Conservation (phyloP, 2,329 filamentous ascomycete species). For the Coniosporium tulheliwenetii region DNA sequence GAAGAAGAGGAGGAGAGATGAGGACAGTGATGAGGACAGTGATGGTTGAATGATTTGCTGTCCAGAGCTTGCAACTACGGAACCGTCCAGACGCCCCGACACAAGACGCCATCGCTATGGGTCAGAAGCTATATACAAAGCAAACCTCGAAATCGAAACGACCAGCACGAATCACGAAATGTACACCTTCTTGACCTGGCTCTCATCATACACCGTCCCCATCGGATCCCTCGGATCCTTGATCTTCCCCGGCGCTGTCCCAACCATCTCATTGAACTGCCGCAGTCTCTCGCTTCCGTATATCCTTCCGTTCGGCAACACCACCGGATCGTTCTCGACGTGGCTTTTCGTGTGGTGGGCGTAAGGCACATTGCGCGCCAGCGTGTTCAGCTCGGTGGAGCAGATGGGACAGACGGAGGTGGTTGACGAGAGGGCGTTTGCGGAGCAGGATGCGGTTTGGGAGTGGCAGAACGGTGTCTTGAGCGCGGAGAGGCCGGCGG, state of each 20-base stretch:
- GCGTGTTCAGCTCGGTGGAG: conserved; percentile 82
- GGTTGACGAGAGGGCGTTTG: conserved; percentile 39
- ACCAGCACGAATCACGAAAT: conserved; percentile 44
- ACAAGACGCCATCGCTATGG: neutral
- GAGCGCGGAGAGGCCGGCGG: conserved; percentile 79
- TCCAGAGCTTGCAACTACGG: neutral
- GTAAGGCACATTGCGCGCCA: conserved; percentile 80
- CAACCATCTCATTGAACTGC: conserved; percentile 66
- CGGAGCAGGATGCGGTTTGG: conserved; percentile 35
- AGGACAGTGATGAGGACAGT: conserved; percentile 9
- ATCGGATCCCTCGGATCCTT: conserved; percentile 57
- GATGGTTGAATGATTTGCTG: neutral
- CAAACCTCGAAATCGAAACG: neutral
- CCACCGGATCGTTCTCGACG: conserved; percentile 71
- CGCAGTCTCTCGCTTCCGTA: conserved; percentile 64
- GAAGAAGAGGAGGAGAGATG: conserved; percentile 8
- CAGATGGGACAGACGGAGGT: conserved; percentile 85
- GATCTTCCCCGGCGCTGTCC: conserved; percentile 48
- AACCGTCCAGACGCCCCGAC: neutral
- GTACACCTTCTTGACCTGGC: conserved; percentile 69
- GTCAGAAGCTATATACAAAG: neutral
- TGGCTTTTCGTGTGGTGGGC: conserved; percentile 90
- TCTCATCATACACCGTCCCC: conserved; percentile 45
- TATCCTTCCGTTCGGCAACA: conserved; percentile 75
- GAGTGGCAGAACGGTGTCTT: conserved; percentile 92